Evolutionary conservation across 2,329 filamentous ascomycete species (phyloP).

Genomic region (Fusarium sarcochroum): DNA sequence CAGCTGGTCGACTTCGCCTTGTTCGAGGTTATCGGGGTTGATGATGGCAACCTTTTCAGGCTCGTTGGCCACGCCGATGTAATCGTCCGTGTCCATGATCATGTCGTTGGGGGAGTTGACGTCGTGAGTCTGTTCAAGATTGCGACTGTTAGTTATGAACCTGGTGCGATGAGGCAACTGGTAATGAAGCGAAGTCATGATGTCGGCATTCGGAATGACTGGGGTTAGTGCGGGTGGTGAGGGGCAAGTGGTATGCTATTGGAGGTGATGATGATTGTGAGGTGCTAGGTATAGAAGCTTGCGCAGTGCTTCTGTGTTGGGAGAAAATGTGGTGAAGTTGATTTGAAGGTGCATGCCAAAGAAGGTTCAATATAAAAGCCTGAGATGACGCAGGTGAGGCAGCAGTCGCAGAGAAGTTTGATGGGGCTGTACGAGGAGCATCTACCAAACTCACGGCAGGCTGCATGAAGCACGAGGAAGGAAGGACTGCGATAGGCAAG

Average conservation of each 20-base stretch:
- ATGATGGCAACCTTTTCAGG: constrained; percentile 68
- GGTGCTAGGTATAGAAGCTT: constrained; percentile 28
- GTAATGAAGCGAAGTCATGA: constrained; percentile 38
- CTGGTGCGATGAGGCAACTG: constrained; percentile 39
- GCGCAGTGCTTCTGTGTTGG: constrained; percentile 21
- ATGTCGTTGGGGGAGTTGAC: constrained; percentile 70
- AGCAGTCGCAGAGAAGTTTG: constrained; percentile 12
- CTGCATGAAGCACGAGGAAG: constrained; percentile 31
- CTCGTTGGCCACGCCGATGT: constrained; percentile 64
- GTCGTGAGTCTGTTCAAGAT: constrained; percentile 62
- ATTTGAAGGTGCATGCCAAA: constrained; percentile 20
- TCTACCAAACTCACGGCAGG: constrained; percentile 33
- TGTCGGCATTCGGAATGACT: constrained; percentile 41
- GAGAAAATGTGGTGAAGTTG: constrained; percentile 1
- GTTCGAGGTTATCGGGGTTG: constrained; percentile 66
- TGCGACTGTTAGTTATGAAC: constrained; percentile 46
- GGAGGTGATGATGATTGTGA: constrained; percentile 29
- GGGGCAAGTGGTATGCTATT: constrained; percentile 35
- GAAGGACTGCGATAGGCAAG: constrained; percentile 15
- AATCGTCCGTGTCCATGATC: constrained; percentile 69
- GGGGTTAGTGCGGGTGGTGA: constrained; percentile 36
- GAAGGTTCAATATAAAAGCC: neutral
- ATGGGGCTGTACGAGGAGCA: constrained; percentile 24
- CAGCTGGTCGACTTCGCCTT: constrained; percentile 60
- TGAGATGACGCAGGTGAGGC: constrained; percentile 44